Evolutionary conservation across 495 filamentous ascomycete species (phyloP).

Genomic region (Daldinia childiae): DNA sequence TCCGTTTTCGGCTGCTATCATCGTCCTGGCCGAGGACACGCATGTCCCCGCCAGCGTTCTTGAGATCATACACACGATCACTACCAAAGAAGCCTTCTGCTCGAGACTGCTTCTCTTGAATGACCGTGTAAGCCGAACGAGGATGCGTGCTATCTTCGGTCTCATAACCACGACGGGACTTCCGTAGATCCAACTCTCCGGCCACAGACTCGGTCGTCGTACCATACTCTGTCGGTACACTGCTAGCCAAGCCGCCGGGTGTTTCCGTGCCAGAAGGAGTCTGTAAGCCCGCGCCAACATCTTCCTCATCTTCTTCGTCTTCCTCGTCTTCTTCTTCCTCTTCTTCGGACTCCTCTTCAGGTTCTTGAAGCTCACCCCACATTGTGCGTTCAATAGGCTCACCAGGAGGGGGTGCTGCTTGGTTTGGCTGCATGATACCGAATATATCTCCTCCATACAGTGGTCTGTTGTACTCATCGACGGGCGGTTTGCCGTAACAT

Average conservation of each 20-base stretch:
- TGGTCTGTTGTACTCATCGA: conserved; percentile 89
- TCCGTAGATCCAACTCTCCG: conserved; percentile 91
- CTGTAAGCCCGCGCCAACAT: conserved; percentile 70
- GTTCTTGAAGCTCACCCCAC: conserved; percentile 93
- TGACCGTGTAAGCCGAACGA: conserved; percentile 83
- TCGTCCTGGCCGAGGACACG: conserved; percentile 84
- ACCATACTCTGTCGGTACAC: conserved; percentile 79
- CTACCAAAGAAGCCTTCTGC: conserved; percentile 95
- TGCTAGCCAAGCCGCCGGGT: conserved; percentile 80
- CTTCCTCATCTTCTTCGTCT: conserved; percentile 78
- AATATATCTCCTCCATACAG: conserved; percentile 95
- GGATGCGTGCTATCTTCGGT: conserved; percentile 82
- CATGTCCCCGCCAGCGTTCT: conserved; percentile 47
- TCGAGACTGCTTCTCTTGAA: conserved; percentile 84
- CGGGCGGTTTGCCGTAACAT: conserved; percentile 93
- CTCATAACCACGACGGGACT: conserved; percentile 84
- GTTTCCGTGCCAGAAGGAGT: conserved; percentile 83
- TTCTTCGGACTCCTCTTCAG: conserved; percentile 82
- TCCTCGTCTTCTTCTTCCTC: conserved; percentile 76
- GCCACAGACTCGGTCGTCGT: conserved; percentile 73
- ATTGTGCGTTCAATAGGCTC: conserved; percentile 88
- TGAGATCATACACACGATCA: conserved; percentile 89
- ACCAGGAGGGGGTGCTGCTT: conserved; percentile 66
- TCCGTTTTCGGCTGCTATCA: conserved; percentile 79
- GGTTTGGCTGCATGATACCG: conserved; percentile 74